phyloP scores from a whole-genome alignment of 768 basidiomycete species.

The Rhodotorula kratochvilovae region DNA sequence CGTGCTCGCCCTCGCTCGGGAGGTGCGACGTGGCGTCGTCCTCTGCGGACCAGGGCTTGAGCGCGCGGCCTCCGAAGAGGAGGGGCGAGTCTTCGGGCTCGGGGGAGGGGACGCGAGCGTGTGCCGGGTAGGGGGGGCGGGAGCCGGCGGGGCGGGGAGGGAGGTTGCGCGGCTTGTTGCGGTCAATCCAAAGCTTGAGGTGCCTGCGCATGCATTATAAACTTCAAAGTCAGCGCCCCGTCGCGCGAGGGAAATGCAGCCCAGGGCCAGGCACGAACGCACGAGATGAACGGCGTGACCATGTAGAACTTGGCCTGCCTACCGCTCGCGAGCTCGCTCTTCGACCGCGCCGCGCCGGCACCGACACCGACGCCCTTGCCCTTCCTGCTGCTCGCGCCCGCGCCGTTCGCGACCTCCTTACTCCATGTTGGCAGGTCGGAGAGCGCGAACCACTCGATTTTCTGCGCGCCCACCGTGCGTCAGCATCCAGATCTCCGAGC shows the following conservation, averaged over 20 bases:
- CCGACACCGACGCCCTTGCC: slow-evolving; percentile 48
- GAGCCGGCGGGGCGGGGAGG: not conserved
- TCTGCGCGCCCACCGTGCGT: slow-evolving; percentile 53
- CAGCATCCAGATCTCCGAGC: not conserved
- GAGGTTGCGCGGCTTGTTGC: slow-evolving; percentile 35
- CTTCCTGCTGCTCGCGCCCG: slow-evolving; percentile 49
- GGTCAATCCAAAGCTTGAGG: slow-evolving; percentile 43
- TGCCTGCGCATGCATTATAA: slow-evolving; percentile 4
- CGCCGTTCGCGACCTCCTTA: slow-evolving; percentile 23
- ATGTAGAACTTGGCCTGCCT: slow-evolving; percentile 77
- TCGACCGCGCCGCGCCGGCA: slow-evolving; percentile 7
- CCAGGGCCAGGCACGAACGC: slow-evolving; percentile 20
- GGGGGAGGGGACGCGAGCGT: not conserved
- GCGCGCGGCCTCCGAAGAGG: not conserved
- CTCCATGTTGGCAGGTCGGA: slow-evolving; percentile 90
- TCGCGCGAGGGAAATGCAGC: not conserved
- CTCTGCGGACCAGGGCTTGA: slow-evolving; percentile 6
- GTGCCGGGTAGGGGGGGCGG: not conserved
- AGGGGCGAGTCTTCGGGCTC: slow-evolving; percentile 1
- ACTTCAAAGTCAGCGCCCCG: no score
- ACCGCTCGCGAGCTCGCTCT: slow-evolving; percentile 48
- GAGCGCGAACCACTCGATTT: slow-evolving; percentile 92
- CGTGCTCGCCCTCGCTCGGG: slow-evolving; percentile 20
- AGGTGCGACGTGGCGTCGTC: slow-evolving; percentile 20
- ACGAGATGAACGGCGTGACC: slow-evolving; percentile 82